Percentiles rank a stretch among this genome's conserved stretches.
phyloP scores from a whole-genome alignment of 2,329 filamentous ascomycete genomes.

The Fusarium albosuccineum region DNA sequence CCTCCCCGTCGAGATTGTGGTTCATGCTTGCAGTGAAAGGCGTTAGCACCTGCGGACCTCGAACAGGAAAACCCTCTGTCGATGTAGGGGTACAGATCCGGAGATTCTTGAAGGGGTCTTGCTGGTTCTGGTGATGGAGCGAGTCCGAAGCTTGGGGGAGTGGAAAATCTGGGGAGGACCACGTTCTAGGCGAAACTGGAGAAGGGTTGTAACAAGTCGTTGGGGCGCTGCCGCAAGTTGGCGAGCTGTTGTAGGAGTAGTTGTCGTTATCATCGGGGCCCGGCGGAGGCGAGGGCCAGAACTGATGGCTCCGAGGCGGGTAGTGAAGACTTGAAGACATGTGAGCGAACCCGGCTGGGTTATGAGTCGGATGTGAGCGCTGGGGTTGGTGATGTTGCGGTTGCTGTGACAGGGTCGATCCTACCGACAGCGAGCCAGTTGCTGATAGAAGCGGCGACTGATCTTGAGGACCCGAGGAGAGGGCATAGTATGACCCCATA shows the following conservation, averaged over 20 bases:
- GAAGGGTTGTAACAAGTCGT: conserved; percentile 46
- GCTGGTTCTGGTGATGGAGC: conserved; percentile 37
- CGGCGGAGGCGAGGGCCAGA: conserved; percentile 55
- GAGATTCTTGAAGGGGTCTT: conserved; percentile 39
- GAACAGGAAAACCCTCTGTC: conserved; percentile 33
- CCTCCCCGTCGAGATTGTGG: conserved; percentile 35
- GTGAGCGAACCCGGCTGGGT: conserved; percentile 39
- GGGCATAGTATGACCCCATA: conserved; percentile 43
- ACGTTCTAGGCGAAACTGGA: conserved; percentile 52
- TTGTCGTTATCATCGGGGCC: conserved; percentile 55
- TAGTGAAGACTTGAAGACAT: conserved; percentile 43
- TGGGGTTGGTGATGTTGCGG: conserved; percentile 33
- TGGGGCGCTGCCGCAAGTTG: conserved; percentile 42
- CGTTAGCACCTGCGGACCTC: conserved; percentile 35
- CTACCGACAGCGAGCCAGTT: conserved; percentile 36
- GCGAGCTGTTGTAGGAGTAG: conserved; percentile 52
- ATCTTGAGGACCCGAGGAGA: conserved; percentile 39
- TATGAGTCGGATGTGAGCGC: conserved; percentile 30
- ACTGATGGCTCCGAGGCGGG: conserved; percentile 37
- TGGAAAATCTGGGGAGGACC: conserved; percentile 48
- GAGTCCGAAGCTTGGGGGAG: conserved; percentile 37
- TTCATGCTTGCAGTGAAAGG: conserved; percentile 32
- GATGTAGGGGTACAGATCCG: conserved; percentile 46
- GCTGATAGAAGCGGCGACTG: conserved; percentile 42
- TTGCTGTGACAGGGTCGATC: conserved; percentile 38